Evolutionary conservation across 768 basidiomycete genomes (phyloP).

Genomic region (Rhodotorula sphaerocarpa): DNA sequence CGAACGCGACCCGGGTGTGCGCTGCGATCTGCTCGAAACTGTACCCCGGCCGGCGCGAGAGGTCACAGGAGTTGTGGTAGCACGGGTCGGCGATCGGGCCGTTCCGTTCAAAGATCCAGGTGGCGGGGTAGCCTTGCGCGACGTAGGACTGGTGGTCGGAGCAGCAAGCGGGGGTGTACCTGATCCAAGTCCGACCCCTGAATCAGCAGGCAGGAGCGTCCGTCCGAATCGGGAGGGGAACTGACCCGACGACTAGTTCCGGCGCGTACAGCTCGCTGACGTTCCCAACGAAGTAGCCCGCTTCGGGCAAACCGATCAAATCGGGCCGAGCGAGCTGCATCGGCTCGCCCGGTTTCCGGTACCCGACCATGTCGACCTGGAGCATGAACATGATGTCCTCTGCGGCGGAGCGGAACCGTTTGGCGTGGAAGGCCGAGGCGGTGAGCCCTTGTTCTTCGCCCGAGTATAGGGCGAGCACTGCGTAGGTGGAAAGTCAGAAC

Average conservation of each 20-base stretch:
- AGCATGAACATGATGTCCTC: slow-evolving; percentile 29
- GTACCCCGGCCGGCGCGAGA: slow-evolving; percentile 20
- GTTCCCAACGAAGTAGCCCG: slow-evolving; percentile 32
- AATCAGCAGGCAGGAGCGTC: not conserved
- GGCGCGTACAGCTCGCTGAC: slow-evolving; percentile 37
- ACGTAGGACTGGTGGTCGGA: slow-evolving; percentile 38
- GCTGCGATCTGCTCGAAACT: slow-evolving; percentile 37
- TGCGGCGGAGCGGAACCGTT: not conserved
- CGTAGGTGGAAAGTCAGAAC: not conserved
- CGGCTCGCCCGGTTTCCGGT: slow-evolving; percentile 37
- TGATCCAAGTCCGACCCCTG: not conserved
- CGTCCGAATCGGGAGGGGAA: not conserved
- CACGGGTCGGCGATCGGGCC: slow-evolving; percentile 37
- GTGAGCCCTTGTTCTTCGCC: slow-evolving; percentile 42
- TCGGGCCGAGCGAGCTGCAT: slow-evolving; percentile 40
- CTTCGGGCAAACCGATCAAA: slow-evolving; percentile 26
- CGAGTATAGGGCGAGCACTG: slow-evolving; percentile 35
- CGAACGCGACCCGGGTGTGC: slow-evolving; percentile 39
- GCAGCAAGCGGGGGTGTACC: slow-evolving; percentile 38
- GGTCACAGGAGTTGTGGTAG: slow-evolving; percentile 40
- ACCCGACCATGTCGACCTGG: slow-evolving; percentile 37
- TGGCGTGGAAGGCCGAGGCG: slow-evolving; percentile 32
- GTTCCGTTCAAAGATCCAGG: slow-evolving; percentile 37
- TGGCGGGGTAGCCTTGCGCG: not conserved
- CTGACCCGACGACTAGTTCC: slow-evolving; percentile 38